A percentile compares a stretch with the other conserved stretches of the same genome.
phyloP scores from a whole-genome alignment of 768 basidiomycete genomes.

The Cystobasidium tubakii region DNA sequence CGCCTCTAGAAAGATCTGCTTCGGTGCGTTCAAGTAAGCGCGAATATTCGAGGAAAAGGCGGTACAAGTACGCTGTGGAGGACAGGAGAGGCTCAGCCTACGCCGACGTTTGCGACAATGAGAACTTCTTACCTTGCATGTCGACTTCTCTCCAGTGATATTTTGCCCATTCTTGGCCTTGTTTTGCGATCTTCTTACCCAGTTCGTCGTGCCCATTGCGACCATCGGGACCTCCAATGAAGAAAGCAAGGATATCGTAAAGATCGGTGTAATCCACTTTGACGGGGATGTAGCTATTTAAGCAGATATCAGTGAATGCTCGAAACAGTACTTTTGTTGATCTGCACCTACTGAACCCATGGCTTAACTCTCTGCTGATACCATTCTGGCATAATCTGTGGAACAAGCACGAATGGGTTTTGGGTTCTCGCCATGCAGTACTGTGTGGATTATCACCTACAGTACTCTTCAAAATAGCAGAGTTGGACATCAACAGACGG shows the following conservation, averaged over 20 bases:
- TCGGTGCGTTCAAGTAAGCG: slow-evolving; percentile 40
- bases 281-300: slow-evolving; percentile 46
- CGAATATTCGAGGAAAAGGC: slow-evolving; percentile 48
- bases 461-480: slow-evolving; percentile 78
- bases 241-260: slow-evolving; percentile 49
- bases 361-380: slow-evolving; percentile 48
- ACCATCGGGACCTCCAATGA: slow-evolving; percentile 49
- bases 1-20: background rate
- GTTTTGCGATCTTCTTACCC: slow-evolving; percentile 49
- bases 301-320: background rate
- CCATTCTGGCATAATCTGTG: slow-evolving; percentile 67
- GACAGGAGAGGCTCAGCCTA: background rate
- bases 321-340: background rate
- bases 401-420: background rate
- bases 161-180: slow-evolving; percentile 49
- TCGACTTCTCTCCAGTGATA: slow-evolving; percentile 45
- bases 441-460: slow-evolving; percentile 49
- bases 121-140: slow-evolving; percentile 42
- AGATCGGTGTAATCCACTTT: slow-evolving; percentile 51
- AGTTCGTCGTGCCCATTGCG: slow-evolving; percentile 48
- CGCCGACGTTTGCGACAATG: slow-evolving; percentile 15
- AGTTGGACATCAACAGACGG: slow-evolving; percentile 75
- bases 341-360: slow-evolving; percentile 45
- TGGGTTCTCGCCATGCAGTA: background rate
- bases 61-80: slow-evolving; percentile 49